Conservation (phyloP, 2,329 filamentous ascomycete genomes). For the Biscogniauxia mediterranea region DNA sequence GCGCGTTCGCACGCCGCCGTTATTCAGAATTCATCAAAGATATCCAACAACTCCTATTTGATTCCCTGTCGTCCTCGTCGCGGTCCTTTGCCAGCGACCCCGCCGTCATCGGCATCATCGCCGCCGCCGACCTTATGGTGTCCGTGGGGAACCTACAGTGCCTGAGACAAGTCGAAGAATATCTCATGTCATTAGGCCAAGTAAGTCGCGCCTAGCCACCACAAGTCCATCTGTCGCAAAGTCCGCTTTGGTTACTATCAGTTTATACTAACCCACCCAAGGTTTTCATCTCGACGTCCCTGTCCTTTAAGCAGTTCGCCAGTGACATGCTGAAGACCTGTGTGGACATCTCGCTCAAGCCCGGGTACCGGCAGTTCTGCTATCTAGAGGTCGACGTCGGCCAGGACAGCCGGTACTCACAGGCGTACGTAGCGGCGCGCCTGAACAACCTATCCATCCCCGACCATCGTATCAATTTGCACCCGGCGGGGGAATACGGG, state of each 20-base stretch:
- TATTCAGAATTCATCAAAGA: neutral
- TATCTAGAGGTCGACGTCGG: neutral
- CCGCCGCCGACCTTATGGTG: constrained; percentile 3
- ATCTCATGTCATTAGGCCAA: constrained; percentile 3
- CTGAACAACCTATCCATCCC: neutral
- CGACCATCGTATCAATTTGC: neutral
- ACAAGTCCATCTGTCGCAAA: neutral
- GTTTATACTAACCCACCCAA: neutral
- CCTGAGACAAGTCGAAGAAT: constrained; percentile 3
- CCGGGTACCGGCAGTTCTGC: constrained; percentile 1
- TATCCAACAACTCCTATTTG: neutral
- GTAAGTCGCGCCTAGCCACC: neutral
- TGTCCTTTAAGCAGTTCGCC: neutral
- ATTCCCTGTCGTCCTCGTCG: neutral
- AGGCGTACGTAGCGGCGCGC: neutral
- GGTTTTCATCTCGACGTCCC: neutral
- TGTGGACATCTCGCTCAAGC: neutral
- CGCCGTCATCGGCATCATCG: constrained; percentile 4
- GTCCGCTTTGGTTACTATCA: neutral
- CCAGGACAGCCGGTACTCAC: neutral
- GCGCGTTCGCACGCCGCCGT: neutral
- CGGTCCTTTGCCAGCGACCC: neutral
- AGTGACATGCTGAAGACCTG: neutral
- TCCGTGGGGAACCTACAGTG: constrained; percentile 1
- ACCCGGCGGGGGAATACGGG: neutral